Conservation (phyloP, 2,329 filamentous ascomycete genomes). For the Pyricularia grisea region DNA sequence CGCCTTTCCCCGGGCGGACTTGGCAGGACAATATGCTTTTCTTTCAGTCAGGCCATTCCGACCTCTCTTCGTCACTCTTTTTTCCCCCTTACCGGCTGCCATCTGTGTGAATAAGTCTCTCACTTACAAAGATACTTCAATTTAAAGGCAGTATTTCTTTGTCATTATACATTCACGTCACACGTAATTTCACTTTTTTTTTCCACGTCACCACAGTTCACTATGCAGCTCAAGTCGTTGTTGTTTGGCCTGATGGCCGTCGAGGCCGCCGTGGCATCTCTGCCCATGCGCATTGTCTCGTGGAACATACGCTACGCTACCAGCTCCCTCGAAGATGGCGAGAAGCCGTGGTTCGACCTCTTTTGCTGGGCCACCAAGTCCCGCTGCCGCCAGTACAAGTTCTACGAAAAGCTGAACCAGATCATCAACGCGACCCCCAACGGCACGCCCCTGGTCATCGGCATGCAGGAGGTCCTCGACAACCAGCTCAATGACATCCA, state of each 20-base stretch:
- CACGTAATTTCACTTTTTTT: neutral
- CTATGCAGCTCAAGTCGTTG: neutral
- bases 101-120: too few relatives aligned
- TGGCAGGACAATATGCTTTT: neutral
- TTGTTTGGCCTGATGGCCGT: neutral
- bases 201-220: neutral
- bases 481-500: slow-evolving; percentile 3
- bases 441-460: slow-evolving; percentile 18
- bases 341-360: slow-evolving; percentile 29
- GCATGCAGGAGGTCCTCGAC: slow-evolving; percentile 34
- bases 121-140: too few relatives aligned
- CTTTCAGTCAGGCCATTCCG: neutral
- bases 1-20: neutral
- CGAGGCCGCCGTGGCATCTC: neutral
- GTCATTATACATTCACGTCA: neutral
- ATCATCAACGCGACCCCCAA: slow-evolving; percentile 20
- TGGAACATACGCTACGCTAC: slow-evolving; percentile 42
- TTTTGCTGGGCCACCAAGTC: slow-evolving; percentile 28
- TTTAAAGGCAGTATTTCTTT: neutral
- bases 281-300: slow-evolving; percentile 28
- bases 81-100: neutral
- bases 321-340: slow-evolving; percentile 23
- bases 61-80: neutral
- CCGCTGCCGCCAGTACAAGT: slow-evolving; percentile 10
- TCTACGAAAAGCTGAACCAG: slow-evolving; percentile 34